Evolutionary conservation across 1,139 yeast genomes (phyloP), one percentile per base, ranked within the genome.

Genomic region (Pichia sp.): DNA sequence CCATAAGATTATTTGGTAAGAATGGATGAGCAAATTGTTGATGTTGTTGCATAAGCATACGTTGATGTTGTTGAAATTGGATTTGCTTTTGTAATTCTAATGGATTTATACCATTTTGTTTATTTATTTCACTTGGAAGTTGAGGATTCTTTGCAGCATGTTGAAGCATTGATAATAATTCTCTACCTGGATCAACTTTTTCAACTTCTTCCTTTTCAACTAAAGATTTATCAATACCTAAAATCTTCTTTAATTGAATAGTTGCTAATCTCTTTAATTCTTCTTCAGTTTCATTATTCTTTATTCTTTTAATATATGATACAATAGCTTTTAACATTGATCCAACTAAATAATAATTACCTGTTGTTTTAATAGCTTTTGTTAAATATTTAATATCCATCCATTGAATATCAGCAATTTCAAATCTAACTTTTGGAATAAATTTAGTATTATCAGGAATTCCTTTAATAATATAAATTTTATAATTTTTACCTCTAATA

Each of bases 361-460:
- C 66, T 49, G 70, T 58, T 53, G 69, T 69, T 42, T 68, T 68
- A 42, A 59, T 54, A 7, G 59, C 52, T 36, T 63, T 61, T 50
- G 66, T 46, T 57, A 66, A 50, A 59, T 59, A 50, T 48, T 71
- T 76, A 48, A 83, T 72, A 53, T 74, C 76, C 52, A 71, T 75
- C 90, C 90, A 83, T 59, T 76, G 75, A 45, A 83, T 81, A 50
- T 75, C 76, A 34, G 81, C 78, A 56, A 94, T 92, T 67, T 94
- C 99, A 63, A 86, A 86, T 60, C 96, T 77, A 2, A 88, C 96
- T 52, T 77, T 72, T 1, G 98, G 97, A 54, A 74, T 78, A 60
- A 92, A 94, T 34, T 68, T 66, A 41, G 79, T 79, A 56, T 79
- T 81, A 57, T 86, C 92, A 1, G 97, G 92, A 1, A 94, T 86